Evolutionary conservation across 1,284 basidiomycete genomes (phyloP), one percentile per base, ranked within the genome.

Genomic region (Hypsizygus ulmarius): DNA sequence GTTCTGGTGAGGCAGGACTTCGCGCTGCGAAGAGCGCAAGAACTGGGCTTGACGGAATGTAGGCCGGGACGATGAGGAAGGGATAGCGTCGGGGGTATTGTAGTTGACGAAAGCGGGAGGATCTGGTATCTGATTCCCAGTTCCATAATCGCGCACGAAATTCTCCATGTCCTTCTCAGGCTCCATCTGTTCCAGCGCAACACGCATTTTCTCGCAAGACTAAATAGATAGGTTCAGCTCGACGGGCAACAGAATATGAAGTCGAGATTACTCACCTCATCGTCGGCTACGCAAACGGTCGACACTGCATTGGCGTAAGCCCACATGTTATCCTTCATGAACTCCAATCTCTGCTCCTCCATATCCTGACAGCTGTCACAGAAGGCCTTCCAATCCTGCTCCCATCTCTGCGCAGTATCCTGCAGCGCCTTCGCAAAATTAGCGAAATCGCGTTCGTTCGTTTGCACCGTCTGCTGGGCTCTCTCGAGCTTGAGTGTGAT

Each of bases 281-380:
- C 97, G 63, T 99, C 96, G 15, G 86, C 78, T 10, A 99, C 95
- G 62, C 97, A 99, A 19, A 97, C 90, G 5, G 91, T 92, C 3
- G 94, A 97, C 15, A 98, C 87, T 1, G 89, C 87, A 66, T 99
- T 99, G 1, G 96, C 94, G 64, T 93, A 97, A 27, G 86, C 84
- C 96, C 96, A 99, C 64, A 97, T 78, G 57, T 93, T 92, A 64
- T 95, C 90, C 71, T 97, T 97, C 71, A 90, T 86, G 62, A 97
- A 92, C 54, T 94, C 92, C 63, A 97, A 72, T 11, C 97, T 80
- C 53, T 96, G 89, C 61, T 98, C 95, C 65, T 99, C 96, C 39
- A 97, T 67, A 69, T 99, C 96, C 70, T 99, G 97, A 57, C 90
- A 94, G 47, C 82, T 83, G 72, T 97, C 94, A 63, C 92, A 94